These are phyloP conservation scores for Colletotrichum orbiculare DNA, from an alignment of 2,329 filamentous ascomycete genomes.

Conservation along the genomic window DNA sequence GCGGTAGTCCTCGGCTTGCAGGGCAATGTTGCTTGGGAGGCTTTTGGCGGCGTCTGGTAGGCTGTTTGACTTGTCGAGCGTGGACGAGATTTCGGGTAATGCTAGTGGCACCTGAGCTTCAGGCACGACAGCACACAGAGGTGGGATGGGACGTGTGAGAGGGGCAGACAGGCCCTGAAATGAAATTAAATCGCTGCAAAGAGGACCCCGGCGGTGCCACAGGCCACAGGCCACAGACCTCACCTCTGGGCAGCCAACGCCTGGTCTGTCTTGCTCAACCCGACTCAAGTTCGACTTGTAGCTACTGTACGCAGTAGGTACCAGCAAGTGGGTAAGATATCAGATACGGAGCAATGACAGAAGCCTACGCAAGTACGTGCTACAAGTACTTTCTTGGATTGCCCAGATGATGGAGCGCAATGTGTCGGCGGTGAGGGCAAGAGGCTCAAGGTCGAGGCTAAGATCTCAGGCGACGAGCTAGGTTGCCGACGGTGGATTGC, in stretches of 20 bases:
- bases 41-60: conserved; percentile 31
- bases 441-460: conserved; percentile 8
- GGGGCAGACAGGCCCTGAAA: conserved; percentile 35
- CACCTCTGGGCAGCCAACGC: neutral
- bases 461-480: conserved; percentile 29
- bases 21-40: neutral
- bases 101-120: conserved; percentile 31
- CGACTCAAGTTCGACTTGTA: neutral
- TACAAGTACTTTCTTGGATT: too few relatives aligned
- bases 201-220: conserved; percentile 32
- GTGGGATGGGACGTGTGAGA: conserved; percentile 19
- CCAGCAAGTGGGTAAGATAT: neutral
- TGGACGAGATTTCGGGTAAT: conserved; percentile 23
- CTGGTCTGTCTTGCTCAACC: too few relatives aligned
- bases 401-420: conserved; percentile 18
- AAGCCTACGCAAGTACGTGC: too few relatives aligned
- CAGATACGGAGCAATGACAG: neutral
- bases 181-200: conserved; percentile 35
- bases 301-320: too few relatives aligned
- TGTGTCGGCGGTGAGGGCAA: conserved; percentile 10
- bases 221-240: conserved; percentile 2
- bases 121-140: conserved; percentile 16
- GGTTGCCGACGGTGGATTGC: conserved; percentile 9
- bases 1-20: too few relatives aligned
- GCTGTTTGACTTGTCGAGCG: conserved; percentile 30